phyloP scores from a whole-genome alignment of 2,329 filamentous ascomycete genomes.

The Ophiostoma sp. region DNA sequence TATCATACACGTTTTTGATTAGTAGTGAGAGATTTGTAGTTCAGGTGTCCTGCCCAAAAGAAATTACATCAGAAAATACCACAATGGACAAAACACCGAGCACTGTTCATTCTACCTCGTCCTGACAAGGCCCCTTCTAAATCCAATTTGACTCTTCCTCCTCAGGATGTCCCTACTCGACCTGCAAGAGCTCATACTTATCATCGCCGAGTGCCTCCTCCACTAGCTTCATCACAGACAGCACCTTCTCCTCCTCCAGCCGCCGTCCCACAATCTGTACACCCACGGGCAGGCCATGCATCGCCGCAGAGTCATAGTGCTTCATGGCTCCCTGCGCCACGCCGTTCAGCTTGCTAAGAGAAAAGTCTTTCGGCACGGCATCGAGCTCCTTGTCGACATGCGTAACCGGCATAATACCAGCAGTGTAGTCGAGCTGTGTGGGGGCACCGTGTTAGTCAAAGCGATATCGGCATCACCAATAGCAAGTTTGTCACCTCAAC shows the following conservation, averaged over 20 bases:
- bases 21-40: no score
- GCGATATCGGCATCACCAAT: slow-evolving; percentile 6
- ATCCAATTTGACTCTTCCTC: not conserved
- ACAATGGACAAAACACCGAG: not conserved
- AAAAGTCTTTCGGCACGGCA: slow-evolving; percentile 57
- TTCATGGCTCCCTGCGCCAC: slow-evolving; percentile 80
- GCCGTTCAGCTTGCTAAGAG: slow-evolving; percentile 63
- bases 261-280: slow-evolving; percentile 77
- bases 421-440: slow-evolving; percentile 71
- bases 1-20: not conserved
- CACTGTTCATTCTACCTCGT: not conserved
- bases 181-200: slow-evolving; percentile 48
- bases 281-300: slow-evolving; percentile 83
- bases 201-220: slow-evolving; percentile 64
- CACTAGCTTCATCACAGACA: slow-evolving; percentile 72
- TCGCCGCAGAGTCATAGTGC: slow-evolving; percentile 72
- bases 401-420: slow-evolving; percentile 77
- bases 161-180: slow-evolving; percentile 36
- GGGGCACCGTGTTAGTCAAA: slow-evolving; percentile 16
- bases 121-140: not conserved
- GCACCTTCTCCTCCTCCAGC: slow-evolving; percentile 81
- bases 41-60: no score
- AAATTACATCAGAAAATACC: no score
- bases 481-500: not conserved
- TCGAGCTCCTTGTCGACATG: slow-evolving; percentile 70